phyloP scores from a whole-genome alignment of 164 flowering plant genomes.

The Stephania yunnanensis region DNA sequence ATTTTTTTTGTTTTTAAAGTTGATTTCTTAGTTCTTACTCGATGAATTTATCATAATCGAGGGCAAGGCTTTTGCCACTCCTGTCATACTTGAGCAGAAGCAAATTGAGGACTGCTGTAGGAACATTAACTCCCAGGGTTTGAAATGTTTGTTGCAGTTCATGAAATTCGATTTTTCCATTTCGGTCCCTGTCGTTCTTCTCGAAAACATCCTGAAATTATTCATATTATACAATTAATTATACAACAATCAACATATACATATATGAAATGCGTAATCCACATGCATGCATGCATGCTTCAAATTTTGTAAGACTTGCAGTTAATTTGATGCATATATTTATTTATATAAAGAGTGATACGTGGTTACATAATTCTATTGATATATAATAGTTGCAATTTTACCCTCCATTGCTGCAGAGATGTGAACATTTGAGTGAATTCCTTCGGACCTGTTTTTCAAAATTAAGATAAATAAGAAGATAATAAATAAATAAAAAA shows the following conservation, averaged over 20 bases:
- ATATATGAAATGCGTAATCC: background rate
- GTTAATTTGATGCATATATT: no score
- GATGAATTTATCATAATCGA: slow-evolving; percentile 68
- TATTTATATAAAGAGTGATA: background rate
- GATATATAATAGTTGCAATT: background rate
- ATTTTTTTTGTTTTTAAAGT: no score
- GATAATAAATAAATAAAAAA: no score
- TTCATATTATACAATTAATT: no score
- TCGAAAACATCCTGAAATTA: background rate
- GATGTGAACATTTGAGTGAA: background rate
- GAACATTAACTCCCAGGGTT: background rate
- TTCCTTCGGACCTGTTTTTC: background rate
- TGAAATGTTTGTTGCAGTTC: background rate
- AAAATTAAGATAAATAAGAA: no score
- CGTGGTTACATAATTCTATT: background rate
- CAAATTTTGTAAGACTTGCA: no score
- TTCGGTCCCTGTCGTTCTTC: background rate
- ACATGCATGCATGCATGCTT: no score
- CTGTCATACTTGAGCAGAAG: slow-evolving; percentile 76
- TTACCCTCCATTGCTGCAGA: background rate
- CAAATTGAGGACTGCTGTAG: slow-evolving; percentile 21
- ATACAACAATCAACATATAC: background rate
- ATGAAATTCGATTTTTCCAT: background rate
- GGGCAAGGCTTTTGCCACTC: slow-evolving; percentile 50
- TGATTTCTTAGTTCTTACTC: slow-evolving; percentile 16